Evolutionary conservation across 2,329 filamentous ascomycete species (phyloP).

Genomic region (Fusarium sp.): DNA sequence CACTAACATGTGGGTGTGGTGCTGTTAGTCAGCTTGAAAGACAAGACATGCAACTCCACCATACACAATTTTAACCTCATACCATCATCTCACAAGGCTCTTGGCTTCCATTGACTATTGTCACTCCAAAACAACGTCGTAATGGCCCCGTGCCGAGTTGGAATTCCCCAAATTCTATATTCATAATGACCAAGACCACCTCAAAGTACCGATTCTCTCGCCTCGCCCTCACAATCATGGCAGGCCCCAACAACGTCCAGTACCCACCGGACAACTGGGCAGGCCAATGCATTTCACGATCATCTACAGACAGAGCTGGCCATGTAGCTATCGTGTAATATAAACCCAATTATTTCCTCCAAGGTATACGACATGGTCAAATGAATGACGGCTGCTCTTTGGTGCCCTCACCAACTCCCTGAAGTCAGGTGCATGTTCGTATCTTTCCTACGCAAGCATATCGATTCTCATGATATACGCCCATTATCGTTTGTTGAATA

Average conservation of each 20-base stretch:
- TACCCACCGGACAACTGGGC: neutral
- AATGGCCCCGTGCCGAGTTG: no score
- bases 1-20: constrained; percentile 21
- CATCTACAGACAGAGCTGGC: neutral
- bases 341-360: neutral
- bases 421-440: constrained; percentile 31
- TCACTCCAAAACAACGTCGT: neutral
- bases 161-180: no score
- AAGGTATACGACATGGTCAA: neutral
- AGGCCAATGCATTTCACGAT: neutral
- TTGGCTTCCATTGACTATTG: neutral
- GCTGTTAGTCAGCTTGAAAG: constrained; percentile 35
- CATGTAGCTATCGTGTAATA: neutral
- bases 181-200: no score
- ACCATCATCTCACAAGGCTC: constrained; percentile 18
- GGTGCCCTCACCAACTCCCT: constrained; percentile 5
- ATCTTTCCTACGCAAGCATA: neutral
- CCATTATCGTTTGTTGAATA: neutral
- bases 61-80: constrained; percentile 39
- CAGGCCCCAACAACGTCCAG: neutral
- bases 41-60: constrained; percentile 27
- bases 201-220: neutral
- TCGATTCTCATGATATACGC: neutral
- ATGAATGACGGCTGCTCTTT: neutral
- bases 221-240: neutral